Evolutionary conservation across 164 flowering plant genomes (phyloP), one percentile per base, ranked within the genome.

Genomic region (Pachysandra terminalis): DNA sequence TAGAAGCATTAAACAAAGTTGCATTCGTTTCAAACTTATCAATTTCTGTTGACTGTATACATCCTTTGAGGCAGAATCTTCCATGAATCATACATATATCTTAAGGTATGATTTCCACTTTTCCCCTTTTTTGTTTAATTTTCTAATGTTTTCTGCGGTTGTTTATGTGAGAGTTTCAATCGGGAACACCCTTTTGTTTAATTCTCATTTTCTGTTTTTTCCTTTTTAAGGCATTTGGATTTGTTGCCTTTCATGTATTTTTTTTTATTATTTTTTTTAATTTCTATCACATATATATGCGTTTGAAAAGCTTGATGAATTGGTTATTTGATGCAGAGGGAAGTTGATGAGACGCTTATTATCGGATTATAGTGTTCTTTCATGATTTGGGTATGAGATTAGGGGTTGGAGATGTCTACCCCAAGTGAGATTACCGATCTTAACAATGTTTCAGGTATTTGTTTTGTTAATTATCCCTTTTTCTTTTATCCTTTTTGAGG

Each of bases 391-490:
- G 56, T 63, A 27, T 67, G 71, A 59, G 62, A 58, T 23, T 59
- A n/a, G 62, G 70, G 68, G 32, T 21, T 62, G 4, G 65, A 71
- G 58, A 78, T 78, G 81, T 60, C 75, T 65, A 61, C 74, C 64
- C 69, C 56, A 19, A 71, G 59, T 48, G 72, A 69, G 51, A 70
- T 71, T 51, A 21, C 57, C 24, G 71, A 69, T 14, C 16, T 62
- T 55, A 71, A 61, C 19, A 59, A 65, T 48, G 40, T 32, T 71
- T 6, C 71, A 45, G 65, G 74, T 66, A 37, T 10, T 22, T 10
- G 5, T 7, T 32, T 32, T 53, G 8, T 26, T 58, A 12, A 48
- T 1, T 48, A 15, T 10, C 22, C 19, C 23, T 15, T 70, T 2
- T 19, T 25, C 48, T 19, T 56, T 1, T 45, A 9, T 13, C 21